Evolutionary conservation across 2,329 filamentous ascomycete species (phyloP), one percentile per base, ranked within the genome.

Genomic region (Neofusicoccum parvum): DNA sequence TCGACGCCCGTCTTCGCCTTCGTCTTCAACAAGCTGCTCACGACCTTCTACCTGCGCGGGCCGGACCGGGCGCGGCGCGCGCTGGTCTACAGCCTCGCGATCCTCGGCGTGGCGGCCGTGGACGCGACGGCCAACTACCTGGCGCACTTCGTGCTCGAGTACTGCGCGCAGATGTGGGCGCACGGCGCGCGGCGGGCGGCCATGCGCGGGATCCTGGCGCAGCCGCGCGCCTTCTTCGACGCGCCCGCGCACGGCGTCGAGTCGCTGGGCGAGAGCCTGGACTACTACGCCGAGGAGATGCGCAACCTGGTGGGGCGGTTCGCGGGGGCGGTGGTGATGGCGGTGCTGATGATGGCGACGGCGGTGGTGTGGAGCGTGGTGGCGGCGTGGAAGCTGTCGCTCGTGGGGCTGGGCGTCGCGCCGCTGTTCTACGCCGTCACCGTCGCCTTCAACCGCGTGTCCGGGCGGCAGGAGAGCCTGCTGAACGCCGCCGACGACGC

Each of bases 271-370:
- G 88, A 92, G 67, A 90, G 86, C 50, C 83, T 98, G 0, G 92
- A 96, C 71, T 86, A 90, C 15, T 91, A 92, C 71, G 91, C 90
- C 0, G 93, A 98, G 74, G 92, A 97, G 73, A 94, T 95, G 86
- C 86, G 91, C 9, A 93, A 92, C 70, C 80, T 98, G 0, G 83
- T 96, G 0, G 90, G 91, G 1, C 86, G 90, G 1, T 96, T 97
- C 72, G 83, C 89, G 0, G 90, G 90, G 1, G 87, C 90, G 62
- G 76, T 90, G 0, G 82, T 94, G 14, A 86, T 90, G 10, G 88
- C 91, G 3, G 73, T 82, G 0, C 78, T 87, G 60, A 94, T 96
- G 84, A 83, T 91, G 17, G 65, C 79, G 0, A 85, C 90, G n/a
- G 88, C 92, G 0, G 72, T 95, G 6, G 72, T 85, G 1, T 97